Conservation (phyloP, 2,329 filamentous ascomycete genomes). For the Epichloe typhina region DNA sequence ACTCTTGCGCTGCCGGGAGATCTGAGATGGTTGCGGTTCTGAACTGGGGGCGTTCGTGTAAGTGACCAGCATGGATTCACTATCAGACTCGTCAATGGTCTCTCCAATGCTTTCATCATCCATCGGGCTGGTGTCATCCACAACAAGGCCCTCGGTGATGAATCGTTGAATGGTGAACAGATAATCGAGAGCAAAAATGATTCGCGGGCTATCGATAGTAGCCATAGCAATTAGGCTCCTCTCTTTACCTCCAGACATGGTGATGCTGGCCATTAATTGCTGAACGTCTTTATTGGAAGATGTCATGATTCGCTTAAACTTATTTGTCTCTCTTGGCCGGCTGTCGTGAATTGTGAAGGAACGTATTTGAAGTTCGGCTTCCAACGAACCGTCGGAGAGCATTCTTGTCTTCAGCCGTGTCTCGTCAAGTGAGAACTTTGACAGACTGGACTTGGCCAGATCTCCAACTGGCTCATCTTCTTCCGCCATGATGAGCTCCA, state of each 20-base stretch:
- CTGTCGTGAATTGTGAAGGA: constrained; percentile 93
- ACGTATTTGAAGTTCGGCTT: constrained; percentile 84
- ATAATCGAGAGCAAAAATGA: constrained; percentile 95
- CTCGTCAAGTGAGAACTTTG: constrained; percentile 86
- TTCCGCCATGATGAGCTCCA: constrained; percentile 72
- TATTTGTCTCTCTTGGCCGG: constrained; percentile 78
- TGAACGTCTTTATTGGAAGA: constrained; percentile 89
- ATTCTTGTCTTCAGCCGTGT: constrained; percentile 86
- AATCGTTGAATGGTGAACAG: constrained; percentile 82
- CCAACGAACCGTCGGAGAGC: constrained; percentile 80
- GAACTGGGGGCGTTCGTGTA: constrained; percentile 24
- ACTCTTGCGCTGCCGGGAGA: constrained; percentile 14
- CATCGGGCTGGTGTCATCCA: constrained; percentile 41
- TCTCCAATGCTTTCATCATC: constrained; percentile 42
- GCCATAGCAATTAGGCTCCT: constrained; percentile 78
- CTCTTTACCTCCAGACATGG: constrained; percentile 75
- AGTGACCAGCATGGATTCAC: constrained; percentile 41
- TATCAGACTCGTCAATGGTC: constrained; percentile 44
- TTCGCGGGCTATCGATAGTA: constrained; percentile 83
- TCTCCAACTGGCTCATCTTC: constrained; percentile 68
- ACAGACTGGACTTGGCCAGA: constrained; percentile 67
- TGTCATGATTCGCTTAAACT: constrained; percentile 96
- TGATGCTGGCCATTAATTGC: constrained; percentile 95
- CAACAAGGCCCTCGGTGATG: constrained; percentile 53
- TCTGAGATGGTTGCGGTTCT: constrained; percentile 14